A percentile compares a stretch with the other conserved stretches of the same genome.
Conservation (phyloP, 1,139 yeast species). For the Nakaseomyces nivariensis region DNA sequence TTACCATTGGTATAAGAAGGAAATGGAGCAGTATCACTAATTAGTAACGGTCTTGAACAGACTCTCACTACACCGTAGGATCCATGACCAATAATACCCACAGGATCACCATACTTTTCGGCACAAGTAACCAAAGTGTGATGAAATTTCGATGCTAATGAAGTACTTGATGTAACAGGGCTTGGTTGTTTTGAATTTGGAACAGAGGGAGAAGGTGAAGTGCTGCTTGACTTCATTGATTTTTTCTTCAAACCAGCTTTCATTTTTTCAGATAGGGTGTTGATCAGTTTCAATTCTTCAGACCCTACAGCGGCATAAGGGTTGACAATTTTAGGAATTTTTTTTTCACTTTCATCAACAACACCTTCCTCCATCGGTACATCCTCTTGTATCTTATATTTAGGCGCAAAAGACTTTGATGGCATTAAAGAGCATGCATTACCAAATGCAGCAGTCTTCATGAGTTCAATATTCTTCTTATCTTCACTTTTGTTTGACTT, state of each 20-base stretch:
- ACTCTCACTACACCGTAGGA: slow-evolving; percentile 60
- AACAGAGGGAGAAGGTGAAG: slow-evolving; percentile 5
- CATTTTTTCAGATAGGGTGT: slow-evolving; percentile 38
- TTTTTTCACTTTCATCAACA: slow-evolving; percentile 24
- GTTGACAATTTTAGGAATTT: slow-evolving; percentile 30
- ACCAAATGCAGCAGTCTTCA: slow-evolving; percentile 10
- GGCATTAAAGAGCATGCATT: slow-evolving; percentile 25
- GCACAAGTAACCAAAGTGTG: slow-evolving; percentile 11
- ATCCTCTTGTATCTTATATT: slow-evolving; percentile 1
- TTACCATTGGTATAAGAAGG: slow-evolving; percentile 21
- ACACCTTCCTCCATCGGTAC: slow-evolving; percentile 4
- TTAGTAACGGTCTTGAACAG: slow-evolving; percentile 34
- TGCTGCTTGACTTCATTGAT: slow-evolving; percentile 15
- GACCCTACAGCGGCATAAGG: slow-evolving; percentile 47
- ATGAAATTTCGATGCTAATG: slow-evolving; percentile 20
- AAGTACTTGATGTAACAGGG: not conserved
- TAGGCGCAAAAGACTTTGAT: slow-evolving; percentile 4
- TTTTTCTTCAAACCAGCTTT: slow-evolving; percentile 14
- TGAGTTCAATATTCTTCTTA: slow-evolving; percentile 4
- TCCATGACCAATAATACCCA: slow-evolving; percentile 59
- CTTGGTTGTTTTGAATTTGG: slow-evolving; percentile 8
- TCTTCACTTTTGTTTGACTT: slow-evolving; percentile 22
- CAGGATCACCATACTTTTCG: slow-evolving; percentile 51
- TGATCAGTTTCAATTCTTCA: slow-evolving; percentile 43
- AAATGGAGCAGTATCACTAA: slow-evolving; percentile 24